A percentile compares a stretch with the other conserved stretches of the same genome.
Evolutionary conservation across 2,329 filamentous ascomycete species (phyloP).

Genomic region (Botrytis sinoallii): DNA sequence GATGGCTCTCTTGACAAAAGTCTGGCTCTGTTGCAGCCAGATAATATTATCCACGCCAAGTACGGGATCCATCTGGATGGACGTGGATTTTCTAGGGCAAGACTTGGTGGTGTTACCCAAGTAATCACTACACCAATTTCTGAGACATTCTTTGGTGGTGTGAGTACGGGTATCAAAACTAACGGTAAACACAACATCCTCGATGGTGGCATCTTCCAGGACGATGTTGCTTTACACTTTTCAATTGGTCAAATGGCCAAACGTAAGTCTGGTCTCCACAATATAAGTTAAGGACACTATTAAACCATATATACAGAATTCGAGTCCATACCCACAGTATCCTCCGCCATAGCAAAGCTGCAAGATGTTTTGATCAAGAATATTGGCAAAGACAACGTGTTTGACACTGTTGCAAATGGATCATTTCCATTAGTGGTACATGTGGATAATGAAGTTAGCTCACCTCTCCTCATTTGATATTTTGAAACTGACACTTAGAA

Average conservation of each 20-base stretch:
- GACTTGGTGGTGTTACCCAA: conserved; percentile 45
- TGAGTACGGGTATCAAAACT: conserved; percentile 45
- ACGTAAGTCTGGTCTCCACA: conserved; percentile 28
- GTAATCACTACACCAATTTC: conserved; percentile 42
- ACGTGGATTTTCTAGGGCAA: conserved; percentile 42
- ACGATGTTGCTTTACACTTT: conserved; percentile 45
- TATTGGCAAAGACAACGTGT: conserved; percentile 40
- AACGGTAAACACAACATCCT: conserved; percentile 38
- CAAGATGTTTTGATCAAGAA: conserved; percentile 41
- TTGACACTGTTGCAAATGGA: conserved; percentile 41
- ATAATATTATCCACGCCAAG: conserved; percentile 41
- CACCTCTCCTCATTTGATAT: background rate
- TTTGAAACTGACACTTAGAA: conserved; percentile 4
- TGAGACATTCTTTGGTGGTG: conserved; percentile 40
- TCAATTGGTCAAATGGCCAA: conserved; percentile 40
- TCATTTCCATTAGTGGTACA: conserved; percentile 43
- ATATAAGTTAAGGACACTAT: background rate
- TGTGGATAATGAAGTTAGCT: conserved; percentile 40
- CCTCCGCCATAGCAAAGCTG: conserved; percentile 36
- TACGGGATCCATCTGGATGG: conserved; percentile 44
- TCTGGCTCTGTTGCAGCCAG: conserved; percentile 31
- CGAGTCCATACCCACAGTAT: conserved; percentile 36
- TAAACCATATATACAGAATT: conserved; percentile 23
- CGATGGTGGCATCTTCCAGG: conserved; percentile 44
- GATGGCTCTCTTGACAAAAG: conserved; percentile 44